A percentile compares a stretch with the other conserved stretches of the same genome.
Evolutionary conservation across 1,284 basidiomycete genomes (phyloP).

Genomic region (Agaricales sp.): DNA sequence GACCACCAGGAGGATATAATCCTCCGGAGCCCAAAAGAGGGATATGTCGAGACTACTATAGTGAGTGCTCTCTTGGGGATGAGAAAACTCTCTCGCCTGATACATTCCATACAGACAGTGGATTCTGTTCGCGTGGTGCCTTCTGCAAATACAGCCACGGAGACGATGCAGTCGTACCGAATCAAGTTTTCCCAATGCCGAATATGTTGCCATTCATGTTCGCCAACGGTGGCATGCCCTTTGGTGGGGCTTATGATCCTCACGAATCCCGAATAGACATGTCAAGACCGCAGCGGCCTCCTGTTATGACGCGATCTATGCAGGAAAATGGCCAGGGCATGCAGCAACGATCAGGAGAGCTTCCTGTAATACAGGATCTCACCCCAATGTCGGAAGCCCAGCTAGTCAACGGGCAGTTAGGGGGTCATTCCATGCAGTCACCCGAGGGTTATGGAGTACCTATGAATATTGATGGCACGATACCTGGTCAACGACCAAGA

Average conservation of each 20-base stretch:
- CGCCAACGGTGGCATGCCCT: constrained; percentile 30
- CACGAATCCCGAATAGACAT: constrained; percentile 71
- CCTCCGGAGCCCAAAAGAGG: constrained; percentile 62
- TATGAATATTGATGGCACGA: constrained; percentile 7
- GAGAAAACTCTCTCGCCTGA: not conserved
- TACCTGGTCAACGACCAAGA: constrained; percentile 15
- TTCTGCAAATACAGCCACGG: constrained; percentile 90
- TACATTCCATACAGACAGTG: constrained; percentile 48
- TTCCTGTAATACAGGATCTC: constrained; percentile 71
- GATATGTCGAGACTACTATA: constrained; percentile 83
- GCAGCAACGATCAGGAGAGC: constrained; percentile 45
- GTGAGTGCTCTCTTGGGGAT: constrained; percentile 37
- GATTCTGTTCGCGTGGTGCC: constrained; percentile 86
- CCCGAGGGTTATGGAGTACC: not conserved
- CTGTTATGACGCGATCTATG: constrained; percentile 42
- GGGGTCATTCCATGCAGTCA: not conserved
- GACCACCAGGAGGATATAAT: constrained; percentile 37
- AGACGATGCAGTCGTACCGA: constrained; percentile 67
- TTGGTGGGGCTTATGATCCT: constrained; percentile 58
- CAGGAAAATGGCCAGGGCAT: constrained; percentile 30
- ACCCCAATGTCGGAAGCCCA: constrained; percentile 41
- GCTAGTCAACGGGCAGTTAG: constrained; percentile 6
- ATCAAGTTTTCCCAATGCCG: constrained; percentile 44
- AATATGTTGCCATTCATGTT: constrained; percentile 55
- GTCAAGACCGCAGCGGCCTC: constrained; percentile 42